phyloP scores from a whole-genome alignment of 108 stramenopile genomes.

The Skeletonema costatum region DNA sequence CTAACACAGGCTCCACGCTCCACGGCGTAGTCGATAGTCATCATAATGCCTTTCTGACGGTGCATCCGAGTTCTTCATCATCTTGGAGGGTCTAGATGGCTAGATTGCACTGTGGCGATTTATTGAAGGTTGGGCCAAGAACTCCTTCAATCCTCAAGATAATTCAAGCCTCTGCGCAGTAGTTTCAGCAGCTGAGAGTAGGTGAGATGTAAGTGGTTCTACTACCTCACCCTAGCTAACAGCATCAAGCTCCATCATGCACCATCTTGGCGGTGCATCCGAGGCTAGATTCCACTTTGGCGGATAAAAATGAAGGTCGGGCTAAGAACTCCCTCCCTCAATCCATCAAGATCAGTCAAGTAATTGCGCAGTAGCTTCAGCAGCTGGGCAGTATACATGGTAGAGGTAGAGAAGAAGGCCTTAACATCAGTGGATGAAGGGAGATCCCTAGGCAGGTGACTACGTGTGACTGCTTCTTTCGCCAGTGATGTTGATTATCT shows the following conservation, averaged over 20 bases:
- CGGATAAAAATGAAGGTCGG: too few relatives aligned
- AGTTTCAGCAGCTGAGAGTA: neutral
- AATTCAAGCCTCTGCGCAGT: neutral
- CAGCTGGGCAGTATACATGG: neutral
- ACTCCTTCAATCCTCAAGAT: neutral
- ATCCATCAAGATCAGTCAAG: too few relatives aligned
- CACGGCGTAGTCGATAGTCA: neutral
- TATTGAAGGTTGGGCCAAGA: neutral
- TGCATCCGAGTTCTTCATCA: conserved; percentile 62
- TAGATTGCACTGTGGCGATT: conserved; percentile 46
- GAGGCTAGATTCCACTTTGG: too few relatives aligned
- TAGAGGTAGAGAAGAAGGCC: neutral
- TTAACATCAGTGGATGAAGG: neutral
- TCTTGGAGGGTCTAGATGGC: conserved; percentile 74
- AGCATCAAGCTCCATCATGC: too few relatives aligned
- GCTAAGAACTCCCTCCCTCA: too few relatives aligned
- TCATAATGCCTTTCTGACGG: conserved; percentile 1
- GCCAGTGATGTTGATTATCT: conserved; percentile 70
- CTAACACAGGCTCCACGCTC: neutral
- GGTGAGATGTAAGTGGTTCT: too few relatives aligned
- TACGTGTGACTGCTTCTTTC: neutral
- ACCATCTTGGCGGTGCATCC: too few relatives aligned
- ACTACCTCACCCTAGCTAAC: too few relatives aligned
- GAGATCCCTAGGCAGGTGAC: neutral
- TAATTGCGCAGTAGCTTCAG: too few relatives aligned